Evolutionary conservation across 108 stramenopile genomes (phyloP).

Genomic region (Hondaea fermentalgiana): DNA sequence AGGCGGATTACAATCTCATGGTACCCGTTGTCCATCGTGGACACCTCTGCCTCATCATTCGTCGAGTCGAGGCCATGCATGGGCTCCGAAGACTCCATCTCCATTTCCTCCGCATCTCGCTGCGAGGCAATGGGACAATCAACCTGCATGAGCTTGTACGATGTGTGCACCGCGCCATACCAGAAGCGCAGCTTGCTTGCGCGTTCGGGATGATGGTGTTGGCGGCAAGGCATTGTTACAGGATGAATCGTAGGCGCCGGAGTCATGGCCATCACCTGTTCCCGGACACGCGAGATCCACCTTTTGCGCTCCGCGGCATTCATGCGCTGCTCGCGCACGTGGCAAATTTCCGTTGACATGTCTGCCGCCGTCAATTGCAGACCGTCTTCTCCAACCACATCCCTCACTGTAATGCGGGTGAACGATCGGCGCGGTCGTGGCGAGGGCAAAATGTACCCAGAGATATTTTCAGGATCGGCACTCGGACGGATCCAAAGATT

Average conservation of each 20-base stretch:
- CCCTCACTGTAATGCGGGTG: neutral
- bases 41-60: neutral
- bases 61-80: neutral
- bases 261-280: neutral
- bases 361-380: neutral
- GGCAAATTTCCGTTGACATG: neutral
- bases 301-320: neutral
- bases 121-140: neutral
- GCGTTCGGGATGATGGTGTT: neutral
- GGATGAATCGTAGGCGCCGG: neutral
- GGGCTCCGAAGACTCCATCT: neutral
- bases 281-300: neutral
- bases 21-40: neutral
- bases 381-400: neutral
- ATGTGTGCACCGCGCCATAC: neutral
- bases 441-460: neutral
- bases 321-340: slow-evolving; percentile 1
- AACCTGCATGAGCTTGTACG: neutral
- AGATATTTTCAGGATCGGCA: neutral
- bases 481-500: neutral
- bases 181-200: neutral
- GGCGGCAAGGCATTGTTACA: neutral
- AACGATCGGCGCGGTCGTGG: neutral
- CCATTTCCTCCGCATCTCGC: neutral
- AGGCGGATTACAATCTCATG: neutral